These are phyloP conservation scores for Chaetomium tenue DNA, from an alignment of 495 filamentous ascomycete genomes.

Conservation along the genomic window DNA sequence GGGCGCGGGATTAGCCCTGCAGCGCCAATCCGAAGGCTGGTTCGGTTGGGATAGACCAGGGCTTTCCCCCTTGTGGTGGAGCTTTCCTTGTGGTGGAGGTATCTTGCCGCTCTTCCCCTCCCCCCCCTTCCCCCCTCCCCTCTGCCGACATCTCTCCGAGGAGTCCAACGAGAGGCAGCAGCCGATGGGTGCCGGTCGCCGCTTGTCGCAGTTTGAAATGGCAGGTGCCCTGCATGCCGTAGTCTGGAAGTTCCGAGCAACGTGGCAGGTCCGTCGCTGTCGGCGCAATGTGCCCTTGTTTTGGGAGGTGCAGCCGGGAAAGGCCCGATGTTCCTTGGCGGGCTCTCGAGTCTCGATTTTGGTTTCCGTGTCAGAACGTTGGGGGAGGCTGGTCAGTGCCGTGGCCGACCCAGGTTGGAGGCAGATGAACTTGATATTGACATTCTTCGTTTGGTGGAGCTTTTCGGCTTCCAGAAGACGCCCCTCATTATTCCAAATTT, in stretches of 20 bases:
- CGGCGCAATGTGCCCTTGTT: constrained; percentile 6
- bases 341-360: not conserved
- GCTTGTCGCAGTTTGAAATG: constrained; percentile 26
- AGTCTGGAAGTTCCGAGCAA: constrained; percentile 32
- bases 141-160: constrained; percentile 17
- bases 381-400: not conserved
- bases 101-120: not conserved
- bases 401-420: constrained; percentile 2
- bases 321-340: constrained; percentile 17
- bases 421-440: constrained; percentile 5
- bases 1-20: not conserved
- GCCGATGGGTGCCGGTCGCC: constrained; percentile 25
- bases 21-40: constrained; percentile 6
- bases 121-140: not conserved
- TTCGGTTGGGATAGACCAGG: constrained; percentile 7
- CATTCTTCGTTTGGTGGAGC: constrained; percentile 24
- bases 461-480: constrained; percentile 34
- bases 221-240: constrained; percentile 29
- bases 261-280: constrained; percentile 32
- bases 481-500: constrained; percentile 36
- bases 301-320: constrained; percentile 1
- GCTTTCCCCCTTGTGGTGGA: not conserved
- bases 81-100: constrained; percentile 8
- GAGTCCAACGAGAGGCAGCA: constrained; percentile 4
- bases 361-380: too few species aligned